These are phyloP conservation scores for Pseudognaphalium luteoalbum DNA, from an alignment of 129 eudicot species.

Conservation along the genomic window DNA sequence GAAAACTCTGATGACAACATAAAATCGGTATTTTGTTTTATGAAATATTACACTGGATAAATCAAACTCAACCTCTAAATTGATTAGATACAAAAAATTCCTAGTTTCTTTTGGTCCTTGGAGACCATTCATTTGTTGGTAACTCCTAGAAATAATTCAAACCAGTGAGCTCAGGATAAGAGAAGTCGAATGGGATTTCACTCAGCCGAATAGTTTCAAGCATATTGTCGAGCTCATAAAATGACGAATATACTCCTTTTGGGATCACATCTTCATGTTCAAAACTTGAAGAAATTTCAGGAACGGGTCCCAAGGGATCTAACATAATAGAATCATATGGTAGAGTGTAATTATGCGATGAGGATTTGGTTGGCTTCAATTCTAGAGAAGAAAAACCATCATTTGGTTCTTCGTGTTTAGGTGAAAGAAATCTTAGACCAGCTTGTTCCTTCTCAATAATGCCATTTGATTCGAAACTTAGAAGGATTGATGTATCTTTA, in stretches of 20 bases:
- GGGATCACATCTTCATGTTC: not conserved
- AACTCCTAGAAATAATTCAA: not conserved
- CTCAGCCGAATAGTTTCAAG: not conserved
- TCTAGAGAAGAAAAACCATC: not conserved
- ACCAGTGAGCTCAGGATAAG: not conserved
- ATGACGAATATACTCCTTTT: not conserved
- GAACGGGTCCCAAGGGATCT: not conserved
- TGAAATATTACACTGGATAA: too few relatives aligned
- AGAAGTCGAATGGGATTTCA: not conserved
- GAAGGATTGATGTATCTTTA: constrained; percentile 12
- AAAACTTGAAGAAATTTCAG: not conserved
- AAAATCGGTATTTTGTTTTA: too few relatives aligned
- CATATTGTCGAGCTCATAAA: not conserved
- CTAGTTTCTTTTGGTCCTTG: not conserved
- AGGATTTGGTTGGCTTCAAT: not conserved
- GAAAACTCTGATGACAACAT: too few relatives aligned
- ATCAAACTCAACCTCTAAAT: too few relatives aligned
- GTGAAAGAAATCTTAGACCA: not conserved
- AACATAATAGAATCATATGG: not conserved
- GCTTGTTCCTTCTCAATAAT: not conserved
- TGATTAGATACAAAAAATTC: not conserved
- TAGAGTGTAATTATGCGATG: not conserved
- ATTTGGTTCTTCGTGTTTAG: not conserved
- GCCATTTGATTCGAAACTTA: not conserved
- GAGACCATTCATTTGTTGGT: not conserved